A percentile compares a stretch with the other conserved stretches of the same genome.
Evolutionary conservation across 352 stramenopile species (phyloP).

Genomic region (Aphanomyces cochlioides): DNA sequence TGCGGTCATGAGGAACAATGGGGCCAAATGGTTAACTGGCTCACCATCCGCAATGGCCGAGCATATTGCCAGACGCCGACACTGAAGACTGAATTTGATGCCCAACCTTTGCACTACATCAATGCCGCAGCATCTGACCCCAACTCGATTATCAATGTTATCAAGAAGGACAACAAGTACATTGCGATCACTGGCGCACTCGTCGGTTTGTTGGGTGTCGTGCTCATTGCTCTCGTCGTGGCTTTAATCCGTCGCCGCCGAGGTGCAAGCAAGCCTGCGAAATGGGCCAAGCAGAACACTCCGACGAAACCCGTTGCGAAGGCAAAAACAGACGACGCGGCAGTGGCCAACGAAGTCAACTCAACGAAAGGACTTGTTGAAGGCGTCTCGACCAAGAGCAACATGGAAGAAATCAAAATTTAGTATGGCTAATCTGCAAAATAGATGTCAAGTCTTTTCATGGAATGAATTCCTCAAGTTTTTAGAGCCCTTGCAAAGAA

Average conservation of each 20-base stretch:
- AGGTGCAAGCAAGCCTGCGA: neutral
- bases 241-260: neutral
- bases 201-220: constrained; percentile 13
- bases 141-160: constrained; percentile 8
- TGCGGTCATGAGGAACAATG: constrained; percentile 24
- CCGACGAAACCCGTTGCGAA: neutral
- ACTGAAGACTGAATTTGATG: constrained; percentile 11
- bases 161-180: constrained; percentile 27
- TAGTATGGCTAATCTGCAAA: constrained; percentile 7
- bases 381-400: constrained; percentile 15
- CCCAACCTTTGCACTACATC: constrained; percentile 18
- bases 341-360: constrained; percentile 9
- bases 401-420: constrained; percentile 14
- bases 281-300: constrained; percentile 3
- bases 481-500: too few relatives aligned
- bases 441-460: neutral
- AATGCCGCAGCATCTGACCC: neutral
- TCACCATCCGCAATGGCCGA: constrained; percentile 21
- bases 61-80: constrained; percentile 22
- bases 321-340: neutral
- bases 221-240: constrained; percentile 12
- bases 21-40: constrained; percentile 24
- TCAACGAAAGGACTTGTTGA: constrained; percentile 9
- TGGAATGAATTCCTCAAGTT: neutral
- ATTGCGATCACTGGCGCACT: constrained; percentile 24